Evolutionary conservation across 2,329 filamentous ascomycete genomes (phyloP).

Genomic region (Exophiala sp.): DNA sequence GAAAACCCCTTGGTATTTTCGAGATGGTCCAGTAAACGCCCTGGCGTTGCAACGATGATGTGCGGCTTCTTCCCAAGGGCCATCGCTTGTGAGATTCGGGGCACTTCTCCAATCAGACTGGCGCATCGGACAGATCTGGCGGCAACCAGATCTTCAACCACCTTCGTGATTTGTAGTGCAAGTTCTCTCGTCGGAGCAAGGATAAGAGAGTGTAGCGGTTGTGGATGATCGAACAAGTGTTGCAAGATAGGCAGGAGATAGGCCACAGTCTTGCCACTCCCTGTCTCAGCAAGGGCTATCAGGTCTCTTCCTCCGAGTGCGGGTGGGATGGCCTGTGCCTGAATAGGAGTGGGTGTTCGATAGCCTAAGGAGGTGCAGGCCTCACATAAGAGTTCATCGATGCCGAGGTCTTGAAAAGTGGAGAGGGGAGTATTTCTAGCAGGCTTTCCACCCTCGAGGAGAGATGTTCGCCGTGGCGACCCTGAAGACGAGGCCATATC

Average conservation of each 20-base stretch:
- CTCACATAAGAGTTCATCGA: slow-evolving; percentile 84
- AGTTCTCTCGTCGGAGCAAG: slow-evolving; percentile 91
- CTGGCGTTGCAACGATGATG: slow-evolving; percentile 87
- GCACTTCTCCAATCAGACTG: slow-evolving; percentile 90
- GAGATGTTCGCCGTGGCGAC: background rate
- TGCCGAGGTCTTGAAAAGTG: slow-evolving; percentile 58
- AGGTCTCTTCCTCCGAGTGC: slow-evolving; percentile 79
- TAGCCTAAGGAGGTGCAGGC: slow-evolving; percentile 80
- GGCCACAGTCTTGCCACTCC: slow-evolving; percentile 91
- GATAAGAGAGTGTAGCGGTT: slow-evolving; percentile 80
- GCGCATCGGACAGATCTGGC: slow-evolving; percentile 80
- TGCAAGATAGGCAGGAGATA: slow-evolving; percentile 93
- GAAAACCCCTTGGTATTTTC: slow-evolving; percentile 98
- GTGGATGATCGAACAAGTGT: slow-evolving; percentile 81
- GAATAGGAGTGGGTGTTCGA: slow-evolving; percentile 84
- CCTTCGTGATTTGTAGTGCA: slow-evolving; percentile 83
- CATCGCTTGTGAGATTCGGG: slow-evolving; percentile 90
- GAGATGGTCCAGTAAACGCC: slow-evolving; percentile 82
- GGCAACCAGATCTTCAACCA: slow-evolving; percentile 82
- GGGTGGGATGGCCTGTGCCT: slow-evolving; percentile 75
- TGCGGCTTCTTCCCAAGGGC: slow-evolving; percentile 95
- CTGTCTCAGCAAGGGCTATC: slow-evolving; percentile 92
- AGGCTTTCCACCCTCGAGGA: background rate
- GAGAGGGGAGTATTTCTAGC: slow-evolving; percentile 29
- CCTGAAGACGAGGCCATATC: background rate